phyloP scores from a whole-genome alignment of 2,329 filamentous ascomycete genomes.

The Penicillium sp. region DNA sequence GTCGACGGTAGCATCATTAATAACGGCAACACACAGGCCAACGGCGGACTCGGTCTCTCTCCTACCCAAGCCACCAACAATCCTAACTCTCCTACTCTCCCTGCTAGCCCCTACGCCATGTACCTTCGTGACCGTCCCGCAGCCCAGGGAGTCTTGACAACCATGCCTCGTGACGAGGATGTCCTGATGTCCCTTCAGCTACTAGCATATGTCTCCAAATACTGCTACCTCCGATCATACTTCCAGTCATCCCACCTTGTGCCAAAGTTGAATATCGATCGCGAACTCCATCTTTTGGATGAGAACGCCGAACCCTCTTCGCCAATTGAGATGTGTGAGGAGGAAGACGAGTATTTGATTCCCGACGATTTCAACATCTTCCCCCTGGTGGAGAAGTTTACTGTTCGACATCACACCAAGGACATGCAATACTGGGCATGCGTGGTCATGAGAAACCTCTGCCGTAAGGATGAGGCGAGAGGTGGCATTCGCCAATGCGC shows the following conservation, averaged over 20 bases:
- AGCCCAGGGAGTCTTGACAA: constrained; percentile 72
- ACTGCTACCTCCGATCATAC: constrained; percentile 91
- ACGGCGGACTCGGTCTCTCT: constrained; percentile 69
- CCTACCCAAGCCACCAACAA: constrained; percentile 61
- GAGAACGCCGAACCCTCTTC: constrained; percentile 54
- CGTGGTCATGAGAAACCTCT: constrained; percentile 97
- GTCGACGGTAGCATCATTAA: constrained; percentile 80
- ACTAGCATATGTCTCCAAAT: constrained; percentile 96
- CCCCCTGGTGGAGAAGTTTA: constrained; percentile 96
- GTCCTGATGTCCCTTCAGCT: constrained; percentile 97
- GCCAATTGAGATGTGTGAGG: constrained; percentile 47
- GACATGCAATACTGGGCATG: constrained; percentile 99
- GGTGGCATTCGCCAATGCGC: constrained; percentile 96
- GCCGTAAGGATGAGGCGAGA: constrained; percentile 91
- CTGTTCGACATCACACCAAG: constrained; percentile 86
- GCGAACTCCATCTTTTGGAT: constrained; percentile 77
- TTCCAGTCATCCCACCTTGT: constrained; percentile 95
- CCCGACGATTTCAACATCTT: constrained; percentile 98
- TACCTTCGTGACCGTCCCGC: constrained; percentile 74
- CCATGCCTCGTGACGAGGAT: constrained; percentile 95
- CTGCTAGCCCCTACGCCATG: constrained; percentile 69
- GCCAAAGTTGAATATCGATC: constrained; percentile 83
- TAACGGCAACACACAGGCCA: constrained; percentile 63
- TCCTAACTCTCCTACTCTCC: constrained; percentile 70
- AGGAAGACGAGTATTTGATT: constrained; percentile 82